phyloP scores from a whole-genome alignment of 2,329 filamentous ascomycete genomes.

The Colletotrichum liaoningense region DNA sequence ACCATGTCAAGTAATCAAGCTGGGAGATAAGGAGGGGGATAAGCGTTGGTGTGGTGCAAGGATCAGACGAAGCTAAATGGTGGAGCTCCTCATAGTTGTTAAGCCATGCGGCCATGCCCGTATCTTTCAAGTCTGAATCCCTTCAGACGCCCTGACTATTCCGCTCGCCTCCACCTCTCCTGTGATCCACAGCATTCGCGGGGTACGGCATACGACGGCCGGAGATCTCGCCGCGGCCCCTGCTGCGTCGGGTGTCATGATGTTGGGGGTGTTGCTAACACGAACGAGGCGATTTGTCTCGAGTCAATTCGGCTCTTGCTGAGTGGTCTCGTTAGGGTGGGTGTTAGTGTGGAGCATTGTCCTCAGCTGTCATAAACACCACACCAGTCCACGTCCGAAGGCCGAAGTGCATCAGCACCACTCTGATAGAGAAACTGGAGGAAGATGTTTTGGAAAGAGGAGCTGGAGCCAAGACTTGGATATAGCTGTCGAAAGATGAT shows the following conservation, averaged over 20 bases:
- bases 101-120: constrained; percentile 9
- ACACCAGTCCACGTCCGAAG: constrained; percentile 6
- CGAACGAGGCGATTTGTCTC: not conserved
- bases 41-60: constrained; percentile 8
- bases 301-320: not conserved
- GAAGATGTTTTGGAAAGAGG: not conserved
- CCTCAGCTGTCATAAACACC: not conserved
- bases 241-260: not conserved
- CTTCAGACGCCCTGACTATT: not conserved
- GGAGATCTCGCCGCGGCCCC: constrained; percentile 22
- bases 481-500: not conserved
- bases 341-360: constrained; percentile 11
- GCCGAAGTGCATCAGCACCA: constrained; percentile 5
- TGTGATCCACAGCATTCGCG: constrained; percentile 15
- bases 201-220: constrained; percentile 12
- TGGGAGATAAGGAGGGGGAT: constrained; percentile 5
- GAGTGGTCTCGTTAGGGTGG: not conserved
- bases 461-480: not conserved
- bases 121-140: constrained; percentile 20
- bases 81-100: constrained; percentile 24
- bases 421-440: not conserved
- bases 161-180: constrained; percentile 20
- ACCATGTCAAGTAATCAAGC: not conserved
- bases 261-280: constrained; percentile 1
- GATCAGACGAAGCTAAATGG: constrained; percentile 27